A percentile compares a stretch with the other conserved stretches of the same genome.
Evolutionary conservation across 2,329 filamentous ascomycete species (phyloP).

Genomic region (Chaetomium olivaceum): DNA sequence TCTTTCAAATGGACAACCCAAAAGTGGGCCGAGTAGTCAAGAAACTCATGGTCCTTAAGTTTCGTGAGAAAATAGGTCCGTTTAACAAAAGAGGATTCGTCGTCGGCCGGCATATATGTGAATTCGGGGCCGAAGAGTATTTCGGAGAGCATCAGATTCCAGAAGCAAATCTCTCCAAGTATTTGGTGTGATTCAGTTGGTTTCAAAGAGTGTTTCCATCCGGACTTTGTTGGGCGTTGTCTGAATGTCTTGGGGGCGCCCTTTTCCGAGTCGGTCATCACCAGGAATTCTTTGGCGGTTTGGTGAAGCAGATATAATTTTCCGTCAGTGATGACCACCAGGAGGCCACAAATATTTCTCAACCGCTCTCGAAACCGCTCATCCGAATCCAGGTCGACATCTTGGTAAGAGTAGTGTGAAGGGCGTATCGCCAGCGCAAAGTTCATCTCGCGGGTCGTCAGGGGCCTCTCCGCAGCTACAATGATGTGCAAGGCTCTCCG

Average conservation of each 20-base stretch:
- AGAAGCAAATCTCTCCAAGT: constrained; percentile 25
- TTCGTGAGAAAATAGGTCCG: no score
- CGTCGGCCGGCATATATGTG: no score
- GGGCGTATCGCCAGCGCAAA: constrained; percentile 21
- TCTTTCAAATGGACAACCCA: constrained; percentile 33
- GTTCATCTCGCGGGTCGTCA: constrained; percentile 29
- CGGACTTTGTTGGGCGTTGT: background rate
- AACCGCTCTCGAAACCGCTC: constrained; percentile 21
- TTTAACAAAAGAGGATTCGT: no score
- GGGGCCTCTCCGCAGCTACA: constrained; percentile 23
- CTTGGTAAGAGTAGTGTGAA: background rate
- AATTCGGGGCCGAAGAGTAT: no score
- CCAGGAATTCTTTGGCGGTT: constrained; percentile 33
- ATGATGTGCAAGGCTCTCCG: constrained; percentile 22
- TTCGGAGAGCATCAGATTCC: constrained; percentile 21
- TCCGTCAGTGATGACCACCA: constrained; percentile 29
- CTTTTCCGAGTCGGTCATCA: constrained; percentile 18
- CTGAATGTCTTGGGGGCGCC: background rate
- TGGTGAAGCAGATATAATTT: constrained; percentile 33
- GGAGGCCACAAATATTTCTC: constrained; percentile 31
- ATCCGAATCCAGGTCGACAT: constrained; percentile 15
- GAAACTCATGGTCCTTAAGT: no score
- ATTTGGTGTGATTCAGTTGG: constrained; percentile 21
- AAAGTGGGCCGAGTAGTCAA: constrained; percentile 31
- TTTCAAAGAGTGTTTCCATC: constrained; percentile 22